Evolutionary conservation across 2,329 filamentous ascomycete species (phyloP).

Genomic region (Zopfia rhizophila): DNA sequence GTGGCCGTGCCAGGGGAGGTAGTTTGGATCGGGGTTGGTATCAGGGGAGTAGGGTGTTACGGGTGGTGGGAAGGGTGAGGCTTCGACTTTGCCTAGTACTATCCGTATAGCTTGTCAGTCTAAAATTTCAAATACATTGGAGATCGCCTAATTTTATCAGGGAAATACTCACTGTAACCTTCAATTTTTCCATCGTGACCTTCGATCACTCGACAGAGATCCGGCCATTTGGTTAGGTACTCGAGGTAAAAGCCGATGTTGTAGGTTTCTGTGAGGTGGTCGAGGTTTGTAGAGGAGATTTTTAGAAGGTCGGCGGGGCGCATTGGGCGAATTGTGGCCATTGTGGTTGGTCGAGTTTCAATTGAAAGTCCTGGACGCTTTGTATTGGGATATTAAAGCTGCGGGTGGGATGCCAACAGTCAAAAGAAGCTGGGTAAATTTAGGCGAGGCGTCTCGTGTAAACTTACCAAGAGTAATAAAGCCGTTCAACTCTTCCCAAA

Average conservation of each 20-base stretch:
- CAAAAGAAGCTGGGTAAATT: neutral
- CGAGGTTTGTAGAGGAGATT: conserved; percentile 94
- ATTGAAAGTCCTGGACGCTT: neutral
- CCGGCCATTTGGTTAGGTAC: conserved; percentile 95
- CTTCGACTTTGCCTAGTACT: conserved; percentile 98
- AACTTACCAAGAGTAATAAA: neutral
- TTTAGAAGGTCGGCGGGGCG: conserved; percentile 75
- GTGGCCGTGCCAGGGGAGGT: conserved; percentile 99
- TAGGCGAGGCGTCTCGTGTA: neutral
- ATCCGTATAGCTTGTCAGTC: neutral
- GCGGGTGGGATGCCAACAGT: neutral
- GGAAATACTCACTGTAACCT: conserved; percentile 79
- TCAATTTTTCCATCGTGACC: conserved; percentile 88
- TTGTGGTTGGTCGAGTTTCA: conserved; percentile 54
- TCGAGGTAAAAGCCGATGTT: conserved; percentile 94
- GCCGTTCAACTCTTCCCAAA: no score
- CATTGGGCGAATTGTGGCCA: conserved; percentile 89
- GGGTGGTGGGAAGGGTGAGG: conserved; percentile 76
- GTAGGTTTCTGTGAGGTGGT: conserved; percentile 97
- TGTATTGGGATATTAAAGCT: neutral
- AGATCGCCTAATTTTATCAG: no score
- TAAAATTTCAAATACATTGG: conserved; percentile 3
- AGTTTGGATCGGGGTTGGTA: conserved; percentile 66
- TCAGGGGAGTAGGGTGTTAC: conserved; percentile 75
- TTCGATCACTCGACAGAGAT: conserved; percentile 91